Base-by-base conservation (phyloP, 2,329 filamentous ascomycete species). In the Zymoseptoria crescenta region DNA sequence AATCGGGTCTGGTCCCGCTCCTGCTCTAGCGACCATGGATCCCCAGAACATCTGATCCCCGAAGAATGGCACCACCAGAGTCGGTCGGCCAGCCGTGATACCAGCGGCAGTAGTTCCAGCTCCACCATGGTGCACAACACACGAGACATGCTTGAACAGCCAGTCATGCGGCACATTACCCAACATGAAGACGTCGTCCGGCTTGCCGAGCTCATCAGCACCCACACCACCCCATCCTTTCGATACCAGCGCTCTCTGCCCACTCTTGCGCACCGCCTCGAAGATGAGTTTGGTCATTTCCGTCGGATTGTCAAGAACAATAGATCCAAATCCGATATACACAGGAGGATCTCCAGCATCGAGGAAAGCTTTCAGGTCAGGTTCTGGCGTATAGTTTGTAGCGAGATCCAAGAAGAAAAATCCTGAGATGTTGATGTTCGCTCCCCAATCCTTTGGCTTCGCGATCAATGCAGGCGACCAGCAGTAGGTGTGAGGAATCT, bases 401-500 rank as follows among this genome's bases (percentile, higher is more conserved):
- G 86, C 84, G 8, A 87, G 75, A 55, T 88, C 82, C 8, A 92
- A 80, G 66, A 92, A 91, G 72, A 81, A 91, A 73, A 92, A 93
- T 0, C 89, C 89, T 2, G 87, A 84, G 20, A 93, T 83, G 57
- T 84, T 83, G 54, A 93, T 87, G 59, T 90, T 80, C 4, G 78
- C 74, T 0, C 80, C 82, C 89, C 89, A 94, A 70, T 94, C 89
- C 41, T 81, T 81, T 0, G 89, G 88, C 67, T 91, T 91, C 0
- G 87, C 83, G n/a, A 91, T 88, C 53, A 94, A 75, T 1, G 87
- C 83, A 0, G 89, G 87, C 0, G 89, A 92, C 91, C 92, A 96
- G 74, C 91, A 94, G 70, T 96, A 97, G 0, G 92, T 96, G 66
- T 89, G 90, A 0, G 92, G 91, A 16, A 96, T 82, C 52, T 83